A percentile compares a stretch with the other conserved stretches of the same genome.
Evolutionary conservation across 2,329 filamentous ascomycete genomes (phyloP).

Genomic region (Myriosclerotinia curreyana): DNA sequence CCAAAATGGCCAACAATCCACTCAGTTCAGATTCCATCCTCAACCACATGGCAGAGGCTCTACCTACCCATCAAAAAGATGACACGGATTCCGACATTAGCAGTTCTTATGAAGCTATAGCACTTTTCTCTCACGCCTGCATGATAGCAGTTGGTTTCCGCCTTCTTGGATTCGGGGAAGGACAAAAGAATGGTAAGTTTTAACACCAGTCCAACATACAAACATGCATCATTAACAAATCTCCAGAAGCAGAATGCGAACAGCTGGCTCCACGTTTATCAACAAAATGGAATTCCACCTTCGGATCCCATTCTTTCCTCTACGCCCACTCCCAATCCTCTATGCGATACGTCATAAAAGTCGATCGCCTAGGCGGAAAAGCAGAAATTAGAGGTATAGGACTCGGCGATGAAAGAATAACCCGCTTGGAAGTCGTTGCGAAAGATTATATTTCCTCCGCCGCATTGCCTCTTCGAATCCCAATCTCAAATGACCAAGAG

Average conservation of each 20-base stretch:
- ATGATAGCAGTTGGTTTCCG: conserved; percentile 79
- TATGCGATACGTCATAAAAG: conserved; percentile 77
- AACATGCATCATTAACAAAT: conserved; percentile 19
- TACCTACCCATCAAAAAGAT: conserved; percentile 52
- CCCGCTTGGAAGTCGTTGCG: conserved; percentile 69
- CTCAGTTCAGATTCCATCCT: conserved; percentile 49
- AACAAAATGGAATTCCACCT: conserved; percentile 72
- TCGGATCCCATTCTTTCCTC: conserved; percentile 72
- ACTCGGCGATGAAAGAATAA: conserved; percentile 75
- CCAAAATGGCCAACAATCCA: conserved; percentile 40
- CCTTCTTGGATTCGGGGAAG: conserved; percentile 79
- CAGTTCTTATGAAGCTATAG: conserved; percentile 76
- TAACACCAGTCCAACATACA: neutral
- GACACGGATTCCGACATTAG: conserved; percentile 62
- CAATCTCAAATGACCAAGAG: conserved; percentile 46
- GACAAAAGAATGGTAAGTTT: conserved; percentile 64
- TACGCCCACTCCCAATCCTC: conserved; percentile 85
- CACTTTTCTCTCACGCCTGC: conserved; percentile 78
- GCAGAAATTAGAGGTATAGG: conserved; percentile 80
- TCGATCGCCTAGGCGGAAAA: conserved; percentile 78
- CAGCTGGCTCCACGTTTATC: conserved; percentile 63
- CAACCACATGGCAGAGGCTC: conserved; percentile 56
- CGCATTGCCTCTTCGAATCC: conserved; percentile 55
- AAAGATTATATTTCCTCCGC: conserved; percentile 70
- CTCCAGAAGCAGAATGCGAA: conserved; percentile 54